Evolutionary conservation across 805 yeast genomes (phyloP).

Genomic region (Pichia heedii): DNA sequence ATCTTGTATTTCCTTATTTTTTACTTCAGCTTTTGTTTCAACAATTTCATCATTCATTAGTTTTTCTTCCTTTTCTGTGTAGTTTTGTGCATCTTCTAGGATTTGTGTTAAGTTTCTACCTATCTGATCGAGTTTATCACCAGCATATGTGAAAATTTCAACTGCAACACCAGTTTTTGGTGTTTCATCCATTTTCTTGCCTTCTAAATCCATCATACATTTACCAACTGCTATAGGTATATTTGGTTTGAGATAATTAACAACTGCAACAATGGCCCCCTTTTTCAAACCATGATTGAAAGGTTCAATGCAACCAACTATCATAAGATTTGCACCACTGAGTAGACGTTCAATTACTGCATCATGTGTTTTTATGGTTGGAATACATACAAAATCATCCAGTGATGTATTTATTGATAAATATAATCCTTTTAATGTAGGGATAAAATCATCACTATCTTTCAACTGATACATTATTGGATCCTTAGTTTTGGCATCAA

Average conservation of each 20-base stretch:
- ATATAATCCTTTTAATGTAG: slow-evolving; percentile 73
- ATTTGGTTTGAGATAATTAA: slow-evolving; percentile 47
- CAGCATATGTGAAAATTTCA: slow-evolving; percentile 52
- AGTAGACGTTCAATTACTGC: slow-evolving; percentile 61
- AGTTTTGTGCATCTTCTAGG: background rate
- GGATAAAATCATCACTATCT: slow-evolving; percentile 42
- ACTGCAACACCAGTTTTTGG: slow-evolving; percentile 68
- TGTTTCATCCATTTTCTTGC: slow-evolving; percentile 43
- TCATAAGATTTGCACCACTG: slow-evolving; percentile 76
- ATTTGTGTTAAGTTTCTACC: slow-evolving; percentile 28
- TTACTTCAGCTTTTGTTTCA: slow-evolving; percentile 5
- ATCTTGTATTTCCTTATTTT: background rate
- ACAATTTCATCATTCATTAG: slow-evolving; percentile 10
- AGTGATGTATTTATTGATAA: slow-evolving; percentile 21
- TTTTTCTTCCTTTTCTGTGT: background rate
- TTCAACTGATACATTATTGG: slow-evolving; percentile 64
- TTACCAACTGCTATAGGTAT: slow-evolving; percentile 68
- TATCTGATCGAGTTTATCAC: slow-evolving; percentile 52
- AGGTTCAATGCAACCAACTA: slow-evolving; percentile 59
- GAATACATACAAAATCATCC: slow-evolving; percentile 29
- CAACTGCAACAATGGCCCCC: slow-evolving; percentile 67
- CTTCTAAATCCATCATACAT: slow-evolving; percentile 40
- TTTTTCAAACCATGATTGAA: slow-evolving; percentile 32
- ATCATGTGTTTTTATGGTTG: slow-evolving; percentile 61
- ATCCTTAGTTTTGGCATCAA: slow-evolving; percentile 43